phyloP scores from a whole-genome alignment of 352 stramenopile genomes.

The Phytopythium sindhum region DNA sequence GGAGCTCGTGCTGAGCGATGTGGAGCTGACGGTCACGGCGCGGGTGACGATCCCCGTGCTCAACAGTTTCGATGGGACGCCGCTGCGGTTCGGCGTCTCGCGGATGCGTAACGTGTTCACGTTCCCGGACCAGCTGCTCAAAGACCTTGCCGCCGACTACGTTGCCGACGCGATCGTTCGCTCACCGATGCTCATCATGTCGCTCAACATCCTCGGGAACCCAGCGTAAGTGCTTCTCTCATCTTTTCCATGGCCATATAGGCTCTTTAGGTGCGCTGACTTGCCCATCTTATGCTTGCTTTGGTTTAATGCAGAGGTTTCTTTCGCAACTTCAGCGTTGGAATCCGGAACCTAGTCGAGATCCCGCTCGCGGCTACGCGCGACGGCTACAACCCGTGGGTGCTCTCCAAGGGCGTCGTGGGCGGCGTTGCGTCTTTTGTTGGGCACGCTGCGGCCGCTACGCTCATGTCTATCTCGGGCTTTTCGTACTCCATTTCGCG shows the following conservation, averaged over 20 bases:
- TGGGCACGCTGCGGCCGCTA: constrained; percentile 64
- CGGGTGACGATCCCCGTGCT: constrained; percentile 74
- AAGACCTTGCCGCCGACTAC: constrained; percentile 81
- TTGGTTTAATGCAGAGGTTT: constrained; percentile 50
- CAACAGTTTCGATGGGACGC: constrained; percentile 80
- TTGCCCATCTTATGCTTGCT: constrained; percentile 1
- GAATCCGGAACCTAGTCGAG: constrained; percentile 74
- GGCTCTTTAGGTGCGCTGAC: not conserved
- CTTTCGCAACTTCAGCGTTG: constrained; percentile 60
- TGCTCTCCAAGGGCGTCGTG: constrained; percentile 66
- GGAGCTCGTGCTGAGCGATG: constrained; percentile 42
- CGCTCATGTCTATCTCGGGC: constrained; percentile 68
- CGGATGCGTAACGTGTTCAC: constrained; percentile 70
- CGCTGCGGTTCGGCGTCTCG: constrained; percentile 49
- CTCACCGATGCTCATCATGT: constrained; percentile 78
- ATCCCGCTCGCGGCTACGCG: constrained; percentile 63
- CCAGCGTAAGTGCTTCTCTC: constrained; percentile 57
- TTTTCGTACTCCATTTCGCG: constrained; percentile 81
- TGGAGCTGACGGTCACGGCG: constrained; percentile 70
- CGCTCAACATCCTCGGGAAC: constrained; percentile 83
- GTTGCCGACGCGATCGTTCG: constrained; percentile 78
- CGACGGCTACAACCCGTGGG: constrained; percentile 77
- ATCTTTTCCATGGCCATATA: not conserved
- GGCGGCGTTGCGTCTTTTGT: constrained; percentile 67
- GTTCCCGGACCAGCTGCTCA: constrained; percentile 71